Base-by-base conservation (phyloP, 805 yeast species). In the Schwanniomyces sp. region DNA sequence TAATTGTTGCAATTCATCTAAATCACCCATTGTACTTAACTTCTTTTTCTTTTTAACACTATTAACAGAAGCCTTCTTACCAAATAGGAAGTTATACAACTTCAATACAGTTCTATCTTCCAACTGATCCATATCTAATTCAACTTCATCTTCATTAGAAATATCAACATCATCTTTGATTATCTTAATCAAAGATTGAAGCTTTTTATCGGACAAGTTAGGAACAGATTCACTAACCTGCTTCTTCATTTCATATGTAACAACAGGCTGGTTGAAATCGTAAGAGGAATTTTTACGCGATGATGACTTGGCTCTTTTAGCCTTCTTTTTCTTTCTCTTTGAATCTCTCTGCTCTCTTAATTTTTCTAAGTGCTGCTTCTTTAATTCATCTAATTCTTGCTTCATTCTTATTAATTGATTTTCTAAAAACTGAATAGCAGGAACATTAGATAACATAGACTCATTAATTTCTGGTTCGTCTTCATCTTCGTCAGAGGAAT, bases 221-320 rank as follows among this genome's bases (percentile, higher is more conserved):
- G 85, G 84, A 63, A 94, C 91, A 55, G 84, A 84, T 61, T 91
- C 97, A 47, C 91, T 82, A 49, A 94, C 84, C 64, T 90, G 94
- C 63, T 89, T 88, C 79, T 94, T 94, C 98, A 92, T 92, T 61
- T 91, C 98, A 63, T 89, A 94, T 0, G 97, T 88, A 45, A 92
- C 90, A 46, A 64, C 66, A 10, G 74, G 72, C 44, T 57, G 63
- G 54, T 64, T 48, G 57, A 52, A 51, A 18, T 51, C 69, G 48
- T 54, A 49, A 28, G 63, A 52, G 37, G 46, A 45, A 52, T 44
- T 57, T 60, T 48, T 65, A 59, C 52, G 46, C 11, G 55, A 58
- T 59, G 59, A 55, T 38, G 51, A 55, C 52, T 68, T 54, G 16
- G 61, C 58, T 53, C 70, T 73, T 59, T 71, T 72, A 14, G 68